These are phyloP conservation scores for Saturnispora galanensis DNA, from an alignment of 805 yeast genomes.

Conservation along the genomic window DNA sequence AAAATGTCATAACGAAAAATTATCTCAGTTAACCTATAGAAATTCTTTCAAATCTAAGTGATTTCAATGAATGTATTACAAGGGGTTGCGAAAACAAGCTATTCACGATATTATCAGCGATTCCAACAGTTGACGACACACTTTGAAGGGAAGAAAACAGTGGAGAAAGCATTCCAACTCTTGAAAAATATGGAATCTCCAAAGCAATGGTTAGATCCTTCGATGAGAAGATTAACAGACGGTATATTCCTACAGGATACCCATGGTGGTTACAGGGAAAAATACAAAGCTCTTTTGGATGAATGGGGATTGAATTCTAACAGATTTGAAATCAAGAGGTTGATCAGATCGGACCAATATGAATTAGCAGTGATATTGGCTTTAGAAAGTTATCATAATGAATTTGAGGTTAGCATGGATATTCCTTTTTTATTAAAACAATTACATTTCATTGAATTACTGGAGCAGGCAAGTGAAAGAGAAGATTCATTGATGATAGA, in stretches of 20 bases:
- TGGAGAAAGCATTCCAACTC: not conserved
- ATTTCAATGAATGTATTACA: not conserved
- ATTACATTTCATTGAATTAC: conserved; percentile 11
- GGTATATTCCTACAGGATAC: conserved; percentile 11
- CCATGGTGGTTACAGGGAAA: conserved; percentile 8
- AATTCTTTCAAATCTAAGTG: not conserved
- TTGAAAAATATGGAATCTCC: conserved; percentile 3
- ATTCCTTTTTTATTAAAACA: conserved; percentile 1
- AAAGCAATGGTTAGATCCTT: not conserved
- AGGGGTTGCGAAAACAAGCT: not conserved
- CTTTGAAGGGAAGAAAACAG: not conserved
- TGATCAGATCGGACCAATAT: conserved; percentile 15
- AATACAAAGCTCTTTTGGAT: conserved; percentile 10
- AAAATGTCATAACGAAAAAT: not conserved
- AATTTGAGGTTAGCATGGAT: not conserved
- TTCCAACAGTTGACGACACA: not conserved
- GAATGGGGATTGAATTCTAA: conserved; percentile 6
- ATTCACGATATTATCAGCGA: conserved; percentile 1
- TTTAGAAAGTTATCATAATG: conserved; percentile 4
- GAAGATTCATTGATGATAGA: conserved; percentile 17
- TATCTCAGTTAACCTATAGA: not conserved
- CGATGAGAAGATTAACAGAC: conserved; percentile 10
- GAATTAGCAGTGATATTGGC: conserved; percentile 16
- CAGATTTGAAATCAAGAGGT: conserved; percentile 15
- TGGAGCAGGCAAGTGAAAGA: conserved; percentile 15